These are phyloP conservation scores for Uromyces viciae-fabae DNA, from an alignment of 1,284 basidiomycete species.

Conservation along the genomic window DNA sequence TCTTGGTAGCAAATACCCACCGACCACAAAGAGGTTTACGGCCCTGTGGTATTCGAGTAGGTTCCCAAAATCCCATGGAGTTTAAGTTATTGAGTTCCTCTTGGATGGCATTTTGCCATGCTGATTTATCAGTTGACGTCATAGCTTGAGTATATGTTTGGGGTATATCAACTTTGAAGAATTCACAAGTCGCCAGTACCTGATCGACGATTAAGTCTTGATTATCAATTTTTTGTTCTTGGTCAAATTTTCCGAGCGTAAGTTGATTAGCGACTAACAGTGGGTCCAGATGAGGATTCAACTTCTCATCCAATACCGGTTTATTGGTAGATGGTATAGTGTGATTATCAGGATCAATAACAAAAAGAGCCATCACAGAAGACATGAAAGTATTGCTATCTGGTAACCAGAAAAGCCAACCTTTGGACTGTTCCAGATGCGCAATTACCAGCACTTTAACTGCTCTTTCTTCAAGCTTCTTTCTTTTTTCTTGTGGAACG, in stretches of 20 bases:
- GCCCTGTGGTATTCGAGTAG: background rate
- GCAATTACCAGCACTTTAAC: background rate
- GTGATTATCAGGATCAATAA: background rate
- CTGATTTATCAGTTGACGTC: background rate
- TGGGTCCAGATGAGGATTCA: background rate
- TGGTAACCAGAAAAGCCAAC: background rate
- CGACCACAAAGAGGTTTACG: background rate
- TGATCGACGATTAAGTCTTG: background rate
- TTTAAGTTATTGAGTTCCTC: background rate
- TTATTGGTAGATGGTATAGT: background rate
- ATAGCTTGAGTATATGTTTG: background rate
- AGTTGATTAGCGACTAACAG: background rate
- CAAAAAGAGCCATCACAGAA: background rate
- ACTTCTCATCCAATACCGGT: background rate
- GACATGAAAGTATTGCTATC: background rate
- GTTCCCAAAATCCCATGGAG: background rate
- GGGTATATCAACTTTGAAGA: background rate
- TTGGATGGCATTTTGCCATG: background rate
- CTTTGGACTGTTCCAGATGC: background rate
- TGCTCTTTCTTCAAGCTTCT: conserved; percentile 11
- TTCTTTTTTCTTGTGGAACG: background rate
- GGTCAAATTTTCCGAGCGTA: background rate
- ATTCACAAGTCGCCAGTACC: background rate
- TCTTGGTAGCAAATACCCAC: conserved; percentile 16
- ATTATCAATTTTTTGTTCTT: background rate